Evolutionary conservation across 2,329 filamentous ascomycete species (phyloP), one percentile per base, ranked within the genome.

Genomic region (Fusarium pseudoanthophilum): DNA sequence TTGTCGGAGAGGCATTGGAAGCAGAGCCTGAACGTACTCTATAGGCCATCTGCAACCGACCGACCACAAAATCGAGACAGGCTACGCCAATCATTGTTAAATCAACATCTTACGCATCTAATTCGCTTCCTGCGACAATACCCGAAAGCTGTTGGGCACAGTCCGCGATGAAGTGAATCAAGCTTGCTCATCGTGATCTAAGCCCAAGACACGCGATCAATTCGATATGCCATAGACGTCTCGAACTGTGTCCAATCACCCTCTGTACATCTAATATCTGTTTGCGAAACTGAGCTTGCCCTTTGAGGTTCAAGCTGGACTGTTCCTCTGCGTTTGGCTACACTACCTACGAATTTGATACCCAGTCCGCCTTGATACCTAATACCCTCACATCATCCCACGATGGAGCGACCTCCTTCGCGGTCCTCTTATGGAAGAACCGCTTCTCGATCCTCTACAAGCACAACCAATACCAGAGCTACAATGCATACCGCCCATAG

Each of bases 371-470:
- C 32, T 28, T 37, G 40, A 59, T 53, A 45, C 26, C 46, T 49
- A 49, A 45, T 43, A 59, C 26, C 24, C n/a, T 32, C 20, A 34
- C 36, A 39, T 42, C 18, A 2, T 6, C 21, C 26, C 15, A 71
- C 11, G 48, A 83, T 83, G 82, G 82, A 83, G 20, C 60, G 68
- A 24, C 59, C 78, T 40, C 68, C 75, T 64, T 75, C 78, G 59
- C 78, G 80, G 18, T 75, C 78, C 62, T 74, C 79, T 13, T 78
- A 83, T 69, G 79, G 83, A 69, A 86, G 85, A 65, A 82, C 83
- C 15, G 79, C 83, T 37, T 88, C 86, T 20, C 83, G 85, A 67
- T 84, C 85, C 26, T 87, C 85, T 65, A 84, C 78, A 57, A 82
- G 82, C 68, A 85, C 82, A 26, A 82, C 79, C 67, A 83, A 83